A percentile compares a stretch with the other conserved stretches of the same genome.
Evolutionary conservation across 805 yeast genomes (phyloP).

Genomic region (Nakazawaea siamensis): DNA sequence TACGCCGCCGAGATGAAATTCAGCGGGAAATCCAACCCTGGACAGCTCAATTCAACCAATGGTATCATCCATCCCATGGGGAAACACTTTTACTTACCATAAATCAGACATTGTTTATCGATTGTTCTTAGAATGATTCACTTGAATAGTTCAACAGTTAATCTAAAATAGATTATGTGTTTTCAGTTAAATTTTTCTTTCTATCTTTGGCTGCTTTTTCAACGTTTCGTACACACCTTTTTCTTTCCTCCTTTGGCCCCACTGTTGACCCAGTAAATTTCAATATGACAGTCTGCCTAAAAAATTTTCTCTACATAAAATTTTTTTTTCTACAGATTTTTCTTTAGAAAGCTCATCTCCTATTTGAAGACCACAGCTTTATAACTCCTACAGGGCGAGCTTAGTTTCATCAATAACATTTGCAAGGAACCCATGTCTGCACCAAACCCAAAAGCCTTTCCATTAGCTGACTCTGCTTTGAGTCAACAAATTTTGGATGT

Average conservation of each 20-base stretch:
- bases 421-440: conserved; percentile 75
- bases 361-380: background rate
- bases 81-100: conserved; percentile 1
- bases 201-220: background rate
- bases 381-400: conserved; percentile 28
- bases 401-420: conserved; percentile 2
- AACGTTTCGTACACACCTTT: background rate
- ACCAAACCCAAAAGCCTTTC: conserved; percentile 98
- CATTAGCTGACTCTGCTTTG: conserved; percentile 93
- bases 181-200: background rate
- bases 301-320: background rate
- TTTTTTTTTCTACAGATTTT: background rate
- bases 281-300: background rate
- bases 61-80: background rate
- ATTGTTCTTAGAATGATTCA: no score
- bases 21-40: background rate
- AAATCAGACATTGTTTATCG: conserved; percentile 4
- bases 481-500: conserved; percentile 96
- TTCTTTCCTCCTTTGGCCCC: background rate
- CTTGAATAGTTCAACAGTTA: no score
- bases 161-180: no score
- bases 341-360: no score
- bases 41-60: background rate
- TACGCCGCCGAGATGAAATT: no score
- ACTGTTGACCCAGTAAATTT: background rate